Evolutionary conservation across 345 rosid species (phyloP).

Genomic region (Cardamine resedifolia): DNA sequence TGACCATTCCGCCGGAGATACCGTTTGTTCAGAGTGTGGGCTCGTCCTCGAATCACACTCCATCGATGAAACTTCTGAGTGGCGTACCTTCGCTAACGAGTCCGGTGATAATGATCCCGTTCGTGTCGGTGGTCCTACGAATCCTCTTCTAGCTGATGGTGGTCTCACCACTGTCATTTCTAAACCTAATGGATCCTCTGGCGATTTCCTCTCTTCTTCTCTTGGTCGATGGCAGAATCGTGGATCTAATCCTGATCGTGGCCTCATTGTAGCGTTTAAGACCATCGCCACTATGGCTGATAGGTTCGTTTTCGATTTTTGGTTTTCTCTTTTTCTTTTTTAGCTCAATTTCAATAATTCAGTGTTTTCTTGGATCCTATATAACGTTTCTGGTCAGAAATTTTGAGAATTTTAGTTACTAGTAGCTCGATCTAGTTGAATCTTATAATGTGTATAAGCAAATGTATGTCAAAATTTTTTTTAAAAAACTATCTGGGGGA

Average conservation of each 20-base stretch:
- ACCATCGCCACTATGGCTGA: conserved; percentile 98
- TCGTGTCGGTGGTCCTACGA: conserved; percentile 96
- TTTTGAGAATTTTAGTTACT: not conserved
- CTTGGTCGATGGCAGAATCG: conserved; percentile 97
- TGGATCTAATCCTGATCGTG: conserved; percentile 98
- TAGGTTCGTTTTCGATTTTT: conserved; percentile 47
- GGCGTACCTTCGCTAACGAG: conserved; percentile 97
- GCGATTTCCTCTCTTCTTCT: conserved; percentile 86
- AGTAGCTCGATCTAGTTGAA: not conserved
- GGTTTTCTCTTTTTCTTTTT: not conserved
- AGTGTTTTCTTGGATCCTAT: not conserved
- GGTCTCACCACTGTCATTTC: conserved; percentile 97
- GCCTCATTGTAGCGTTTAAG: conserved; percentile 83
- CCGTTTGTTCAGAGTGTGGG: conserved; percentile 98
- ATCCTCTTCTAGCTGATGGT: conserved; percentile 88
- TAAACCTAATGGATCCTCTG: conserved; percentile 89
- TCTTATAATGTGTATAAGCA: not conserved
- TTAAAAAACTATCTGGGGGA: not conserved
- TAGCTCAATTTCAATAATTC: not conserved
- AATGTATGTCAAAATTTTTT: conserved; percentile 1
- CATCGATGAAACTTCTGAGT: conserved; percentile 96
- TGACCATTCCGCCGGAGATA: conserved; percentile 98
- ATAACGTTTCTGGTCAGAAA: not conserved
- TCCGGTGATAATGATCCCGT: conserved; percentile 94
- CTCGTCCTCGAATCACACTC: conserved; percentile 91